phyloP scores from a whole-genome alignment of 768 basidiomycete genomes.

The Russula compacta region DNA sequence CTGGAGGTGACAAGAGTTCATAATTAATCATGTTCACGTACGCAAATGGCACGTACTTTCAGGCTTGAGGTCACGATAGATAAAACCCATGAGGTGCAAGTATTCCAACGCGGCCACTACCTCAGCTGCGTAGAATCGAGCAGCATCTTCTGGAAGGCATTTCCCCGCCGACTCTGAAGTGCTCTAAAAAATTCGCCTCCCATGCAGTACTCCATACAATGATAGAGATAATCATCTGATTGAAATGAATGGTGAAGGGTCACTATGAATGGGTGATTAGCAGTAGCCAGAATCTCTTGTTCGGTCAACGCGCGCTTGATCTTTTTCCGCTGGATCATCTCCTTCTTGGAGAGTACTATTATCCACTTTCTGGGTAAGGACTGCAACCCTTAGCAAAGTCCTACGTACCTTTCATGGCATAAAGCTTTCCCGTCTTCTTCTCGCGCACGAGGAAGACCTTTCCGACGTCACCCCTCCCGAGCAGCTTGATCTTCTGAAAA shows the following conservation, averaged over 20 bases:
- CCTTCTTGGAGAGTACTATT: conserved; percentile 92
- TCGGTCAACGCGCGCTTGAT: conserved; percentile 98
- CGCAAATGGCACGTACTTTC: conserved; percentile 65
- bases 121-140: conserved; percentile 97
- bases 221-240: conserved; percentile 94
- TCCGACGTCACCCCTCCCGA: conserved; percentile 98
- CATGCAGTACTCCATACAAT: conserved; percentile 99
- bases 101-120: conserved; percentile 97
- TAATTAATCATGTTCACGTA: conserved; percentile 12
- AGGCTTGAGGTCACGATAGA: conserved; percentile 98
- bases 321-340: conserved; percentile 99
- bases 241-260: conserved; percentile 99
- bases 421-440: conserved; percentile 94
- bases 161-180: conserved; percentile 90
- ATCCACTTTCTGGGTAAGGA: conserved; percentile 16
- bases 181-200: conserved; percentile 99
- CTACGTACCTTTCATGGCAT: conserved; percentile 94
- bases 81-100: conserved; percentile 97
- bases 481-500: conserved; percentile 93
- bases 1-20: conserved; percentile 35
- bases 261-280: conserved; percentile 99
- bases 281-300: conserved; percentile 96
- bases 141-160: conserved; percentile 90
- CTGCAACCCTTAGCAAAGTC: conserved; percentile 16
- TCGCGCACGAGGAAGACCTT: conserved; percentile 97